Evolutionary conservation across 2,329 filamentous ascomycete genomes (phyloP).

Genomic region (Fusarium sororula): DNA sequence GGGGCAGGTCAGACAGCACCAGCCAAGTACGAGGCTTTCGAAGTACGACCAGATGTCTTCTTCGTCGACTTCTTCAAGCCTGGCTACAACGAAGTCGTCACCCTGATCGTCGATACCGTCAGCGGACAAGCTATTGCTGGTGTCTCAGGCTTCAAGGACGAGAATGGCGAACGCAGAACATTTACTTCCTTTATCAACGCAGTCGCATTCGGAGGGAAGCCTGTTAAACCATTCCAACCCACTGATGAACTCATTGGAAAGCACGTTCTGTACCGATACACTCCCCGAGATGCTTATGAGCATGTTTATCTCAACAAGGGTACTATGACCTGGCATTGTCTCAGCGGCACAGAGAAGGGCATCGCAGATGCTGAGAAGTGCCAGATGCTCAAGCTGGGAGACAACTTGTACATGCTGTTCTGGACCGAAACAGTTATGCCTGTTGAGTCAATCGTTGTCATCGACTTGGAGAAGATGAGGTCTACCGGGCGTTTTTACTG

Average conservation of each 20-base stretch:
- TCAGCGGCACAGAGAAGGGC: slow-evolving; percentile 20
- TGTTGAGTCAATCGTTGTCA: slow-evolving; percentile 15
- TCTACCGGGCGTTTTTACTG: slow-evolving; percentile 23
- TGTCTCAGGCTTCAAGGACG: slow-evolving; percentile 13
- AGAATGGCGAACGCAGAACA: slow-evolving; percentile 2
- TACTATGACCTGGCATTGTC: slow-evolving; percentile 21
- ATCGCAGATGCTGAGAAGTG: slow-evolving; percentile 21
- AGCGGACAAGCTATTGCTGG: slow-evolving; percentile 8
- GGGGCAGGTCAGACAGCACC: background rate
- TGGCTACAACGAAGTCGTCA: slow-evolving; percentile 16
- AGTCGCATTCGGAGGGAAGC: background rate
- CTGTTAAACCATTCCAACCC: background rate
- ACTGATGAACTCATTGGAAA: slow-evolving; percentile 28
- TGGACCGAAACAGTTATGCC: slow-evolving; percentile 32
- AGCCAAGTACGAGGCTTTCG: slow-evolving; percentile 13
- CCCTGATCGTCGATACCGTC: background rate
- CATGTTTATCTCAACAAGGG: slow-evolving; percentile 29
- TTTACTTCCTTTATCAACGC: slow-evolving; percentile 19
- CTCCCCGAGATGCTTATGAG: slow-evolving; percentile 13
- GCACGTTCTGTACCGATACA: slow-evolving; percentile 21
- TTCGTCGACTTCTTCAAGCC: slow-evolving; percentile 28
- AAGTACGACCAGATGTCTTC: slow-evolving; percentile 19
- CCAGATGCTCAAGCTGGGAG: slow-evolving; percentile 19
- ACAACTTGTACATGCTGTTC: slow-evolving; percentile 20
- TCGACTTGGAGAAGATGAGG: slow-evolving; percentile 25